Percentiles rank a stretch among this genome's conserved stretches.
Evolutionary conservation across 2,329 filamentous ascomycete genomes (phyloP).

Genomic region (Aureobasidium mangrovei): DNA sequence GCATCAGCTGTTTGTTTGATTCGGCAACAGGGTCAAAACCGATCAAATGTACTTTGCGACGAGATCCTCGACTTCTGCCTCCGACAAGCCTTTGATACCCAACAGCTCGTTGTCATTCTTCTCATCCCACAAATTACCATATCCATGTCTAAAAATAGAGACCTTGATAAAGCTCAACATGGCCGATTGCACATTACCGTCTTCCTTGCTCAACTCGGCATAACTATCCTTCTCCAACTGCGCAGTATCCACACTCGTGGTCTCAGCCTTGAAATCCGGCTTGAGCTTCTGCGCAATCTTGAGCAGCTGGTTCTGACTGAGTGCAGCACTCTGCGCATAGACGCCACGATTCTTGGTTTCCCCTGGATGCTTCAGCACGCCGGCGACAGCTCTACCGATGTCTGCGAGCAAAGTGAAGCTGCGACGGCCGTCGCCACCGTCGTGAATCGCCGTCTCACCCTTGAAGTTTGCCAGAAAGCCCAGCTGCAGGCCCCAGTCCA

Average conservation of each 20-base stretch:
- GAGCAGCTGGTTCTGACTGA: slow-evolving; percentile 32
- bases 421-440: slow-evolving; percentile 28
- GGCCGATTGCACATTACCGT: slow-evolving; percentile 8
- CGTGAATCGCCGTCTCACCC: slow-evolving; percentile 25
- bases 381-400: slow-evolving; percentile 28
- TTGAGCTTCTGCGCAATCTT: slow-evolving; percentile 26
- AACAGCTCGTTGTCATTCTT: slow-evolving; percentile 31
- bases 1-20: not conserved
- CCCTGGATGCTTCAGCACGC: slow-evolving; percentile 26
- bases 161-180: slow-evolving; percentile 26
- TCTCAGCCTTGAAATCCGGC: slow-evolving; percentile 5
- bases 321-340: slow-evolving; percentile 27
- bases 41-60: slow-evolving; percentile 17
- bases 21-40: too few species aligned
- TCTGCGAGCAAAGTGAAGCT: slow-evolving; percentile 25
- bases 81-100: slow-evolving; percentile 25
- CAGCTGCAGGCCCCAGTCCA: slow-evolving; percentile 29
- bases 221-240: slow-evolving; percentile 25
- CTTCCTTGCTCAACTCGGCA: slow-evolving; percentile 23
- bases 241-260: slow-evolving; percentile 19
- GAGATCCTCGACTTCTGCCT: slow-evolving; percentile 23
- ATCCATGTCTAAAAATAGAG: slow-evolving; percentile 23
- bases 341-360: slow-evolving; percentile 30
- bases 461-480: slow-evolving; percentile 26
- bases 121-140: slow-evolving; percentile 25